Evolutionary conservation across 257 asterid genomes (phyloP).

Genomic region (Solanum pennellii): DNA sequence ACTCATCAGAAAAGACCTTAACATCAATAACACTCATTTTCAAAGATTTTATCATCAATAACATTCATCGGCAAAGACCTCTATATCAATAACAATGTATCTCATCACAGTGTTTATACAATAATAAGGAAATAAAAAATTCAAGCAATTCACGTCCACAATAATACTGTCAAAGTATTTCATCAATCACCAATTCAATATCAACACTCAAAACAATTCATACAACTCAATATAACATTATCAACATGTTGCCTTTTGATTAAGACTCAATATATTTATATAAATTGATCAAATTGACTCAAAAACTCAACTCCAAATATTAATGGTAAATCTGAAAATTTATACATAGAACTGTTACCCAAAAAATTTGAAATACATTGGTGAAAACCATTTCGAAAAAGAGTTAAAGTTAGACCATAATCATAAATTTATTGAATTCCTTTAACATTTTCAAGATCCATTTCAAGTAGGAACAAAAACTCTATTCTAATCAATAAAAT

Average conservation of each 20-base stretch:
- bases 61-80: not conserved
- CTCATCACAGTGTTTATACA: not conserved
- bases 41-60: not conserved
- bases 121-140: no score
- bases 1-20: not conserved
- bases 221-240: not conserved
- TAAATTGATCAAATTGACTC: not conserved
- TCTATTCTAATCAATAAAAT: no score
- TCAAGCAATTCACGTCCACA: not conserved
- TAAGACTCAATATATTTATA: not conserved
- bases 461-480: not conserved
- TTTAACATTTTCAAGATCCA: no score
- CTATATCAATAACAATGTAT: no score
- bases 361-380: not conserved
- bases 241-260: not conserved
- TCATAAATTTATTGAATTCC: no score
- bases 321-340: not conserved
- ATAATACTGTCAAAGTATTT: not conserved
- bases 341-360: not conserved
- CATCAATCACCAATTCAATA: not conserved
- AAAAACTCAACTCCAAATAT: not conserved
- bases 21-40: not conserved
- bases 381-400: not conserved
- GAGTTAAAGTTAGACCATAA: no score
- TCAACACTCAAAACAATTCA: not conserved